Percentiles rank a stretch among this genome's conserved stretches.
phyloP scores from a whole-genome alignment of 1,284 basidiomycete genomes.

The Salmacisia buchloeana region DNA sequence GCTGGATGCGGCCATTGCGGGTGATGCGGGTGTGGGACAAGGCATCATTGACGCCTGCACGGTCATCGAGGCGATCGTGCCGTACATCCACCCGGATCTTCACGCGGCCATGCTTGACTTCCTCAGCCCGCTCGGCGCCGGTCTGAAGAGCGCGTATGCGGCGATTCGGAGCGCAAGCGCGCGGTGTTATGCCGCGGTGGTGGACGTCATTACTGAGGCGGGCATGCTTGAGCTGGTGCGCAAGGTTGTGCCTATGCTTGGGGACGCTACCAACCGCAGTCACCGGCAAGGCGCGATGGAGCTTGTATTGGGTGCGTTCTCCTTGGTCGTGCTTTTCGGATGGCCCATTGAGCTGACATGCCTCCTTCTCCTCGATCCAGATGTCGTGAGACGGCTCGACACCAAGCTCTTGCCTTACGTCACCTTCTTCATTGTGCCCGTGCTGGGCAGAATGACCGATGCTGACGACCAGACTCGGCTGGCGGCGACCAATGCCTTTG shows the following conservation, averaged over 20 bases:
- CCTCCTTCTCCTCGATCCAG: constrained; percentile 59
- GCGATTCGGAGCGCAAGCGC: constrained; percentile 84
- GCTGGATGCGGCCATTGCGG: constrained; percentile 17
- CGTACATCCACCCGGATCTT: constrained; percentile 67
- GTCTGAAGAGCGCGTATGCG: constrained; percentile 75
- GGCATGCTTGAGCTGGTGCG: constrained; percentile 86
- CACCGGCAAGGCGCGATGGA: constrained; percentile 88
- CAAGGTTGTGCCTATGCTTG: constrained; percentile 74
- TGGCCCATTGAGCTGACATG: too few relatives aligned
- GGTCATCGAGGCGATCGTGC: constrained; percentile 74
- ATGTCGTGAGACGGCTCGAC: constrained; percentile 84
- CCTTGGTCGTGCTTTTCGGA: too few relatives aligned
- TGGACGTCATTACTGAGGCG: constrained; percentile 73
- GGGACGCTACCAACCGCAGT: constrained; percentile 68
- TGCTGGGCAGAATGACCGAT: constrained; percentile 97
- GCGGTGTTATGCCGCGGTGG: constrained; percentile 78
- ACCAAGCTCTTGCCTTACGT: constrained; percentile 94
- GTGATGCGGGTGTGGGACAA: constrained; percentile 61
- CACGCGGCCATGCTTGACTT: constrained; percentile 66
- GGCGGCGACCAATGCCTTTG: constrained; percentile 92
- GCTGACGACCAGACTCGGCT: constrained; percentile 82
- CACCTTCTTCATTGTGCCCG: constrained; percentile 91
- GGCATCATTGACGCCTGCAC: constrained; percentile 89
- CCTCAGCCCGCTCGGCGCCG: constrained; percentile 70
- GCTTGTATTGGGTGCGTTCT: constrained; percentile 27